phyloP scores from a whole-genome alignment of 2,329 filamentous ascomycete species.

The Aspergillus piperis region DNA sequence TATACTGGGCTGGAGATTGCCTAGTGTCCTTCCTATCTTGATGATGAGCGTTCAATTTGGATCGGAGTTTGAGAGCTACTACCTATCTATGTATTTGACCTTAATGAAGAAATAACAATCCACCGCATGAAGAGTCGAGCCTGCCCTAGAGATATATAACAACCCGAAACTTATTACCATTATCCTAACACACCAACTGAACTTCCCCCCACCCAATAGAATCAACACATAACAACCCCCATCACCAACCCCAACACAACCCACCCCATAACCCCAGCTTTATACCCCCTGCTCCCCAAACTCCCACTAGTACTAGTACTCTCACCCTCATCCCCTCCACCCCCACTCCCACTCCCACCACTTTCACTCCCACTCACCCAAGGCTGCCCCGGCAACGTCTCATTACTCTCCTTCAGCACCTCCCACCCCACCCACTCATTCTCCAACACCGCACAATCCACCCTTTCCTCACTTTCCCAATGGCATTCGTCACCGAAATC shows the following conservation, averaged over 20 bases:
- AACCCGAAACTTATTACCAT: neutral
- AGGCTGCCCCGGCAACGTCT: conserved; percentile 26
- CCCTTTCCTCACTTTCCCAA: conserved; percentile 38
- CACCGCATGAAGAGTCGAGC: too few relatives aligned
- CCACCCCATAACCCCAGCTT: conserved; percentile 1
- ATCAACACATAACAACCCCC: neutral
- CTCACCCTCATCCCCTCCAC: neutral
- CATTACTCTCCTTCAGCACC: conserved; percentile 22
- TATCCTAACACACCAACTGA: neutral
- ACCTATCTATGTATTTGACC: neutral
- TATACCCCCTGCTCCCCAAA: neutral
- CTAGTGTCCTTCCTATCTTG: neutral
- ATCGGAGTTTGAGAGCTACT: neutral
- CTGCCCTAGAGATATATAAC: too few relatives aligned
- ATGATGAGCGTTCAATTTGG: neutral
- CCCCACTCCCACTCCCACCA: neutral
- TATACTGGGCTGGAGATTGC: neutral
- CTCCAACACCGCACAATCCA: conserved; percentile 28
- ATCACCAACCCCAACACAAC: conserved; percentile 10
- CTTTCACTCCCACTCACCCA: conserved; percentile 17
- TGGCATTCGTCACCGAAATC: conserved; percentile 67
- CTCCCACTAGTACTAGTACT: neutral
- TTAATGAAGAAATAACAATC: neutral
- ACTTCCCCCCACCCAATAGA: too few relatives aligned
- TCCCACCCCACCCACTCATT: conserved; percentile 22